A percentile compares a stretch with the other conserved stretches of the same genome.
These are phyloP conservation scores for Colletotrichum higginsianum DNA, from an alignment of 2,329 filamentous ascomycete genomes.

Conservation along the genomic window DNA sequence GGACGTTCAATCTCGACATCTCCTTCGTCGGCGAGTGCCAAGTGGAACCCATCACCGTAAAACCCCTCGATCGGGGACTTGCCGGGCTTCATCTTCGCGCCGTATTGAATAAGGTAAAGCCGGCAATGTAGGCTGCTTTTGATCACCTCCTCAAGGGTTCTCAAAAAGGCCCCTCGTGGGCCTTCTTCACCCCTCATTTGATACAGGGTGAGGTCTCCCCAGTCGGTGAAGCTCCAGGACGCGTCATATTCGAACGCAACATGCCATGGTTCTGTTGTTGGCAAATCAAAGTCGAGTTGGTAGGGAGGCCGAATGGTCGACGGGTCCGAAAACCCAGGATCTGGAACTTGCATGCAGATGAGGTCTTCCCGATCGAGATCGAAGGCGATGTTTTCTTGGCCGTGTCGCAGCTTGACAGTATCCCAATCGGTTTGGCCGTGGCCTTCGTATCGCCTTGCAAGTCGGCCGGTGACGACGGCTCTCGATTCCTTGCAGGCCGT, in stretches of 20 bases:
- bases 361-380: not conserved
- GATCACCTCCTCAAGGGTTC: not conserved
- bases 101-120: not conserved
- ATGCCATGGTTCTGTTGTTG: not conserved
- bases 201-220: not conserved
- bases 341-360: slow-evolving; percentile 6
- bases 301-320: not conserved
- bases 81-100: slow-evolving; percentile 1
- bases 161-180: slow-evolving; percentile 10
- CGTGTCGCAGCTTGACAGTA: not conserved
- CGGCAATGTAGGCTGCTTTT: fast-evolving
- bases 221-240: not conserved
- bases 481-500: slow-evolving; percentile 26
- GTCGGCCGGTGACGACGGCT: not conserved
- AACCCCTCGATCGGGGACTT: not conserved
- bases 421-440: not conserved
- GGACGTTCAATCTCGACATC: not conserved
- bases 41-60: slow-evolving; percentile 5
- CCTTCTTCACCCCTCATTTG: not conserved
- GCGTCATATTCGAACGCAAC: slow-evolving; percentile 15
- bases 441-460: not conserved
- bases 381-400: slow-evolving; percentile 7
- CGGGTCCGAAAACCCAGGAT: no score
- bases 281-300: not conserved
- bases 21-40: not conserved